Evolutionary conservation across 1,284 basidiomycete genomes (phyloP).

Genomic region (Malassezia brasiliensis): DNA sequence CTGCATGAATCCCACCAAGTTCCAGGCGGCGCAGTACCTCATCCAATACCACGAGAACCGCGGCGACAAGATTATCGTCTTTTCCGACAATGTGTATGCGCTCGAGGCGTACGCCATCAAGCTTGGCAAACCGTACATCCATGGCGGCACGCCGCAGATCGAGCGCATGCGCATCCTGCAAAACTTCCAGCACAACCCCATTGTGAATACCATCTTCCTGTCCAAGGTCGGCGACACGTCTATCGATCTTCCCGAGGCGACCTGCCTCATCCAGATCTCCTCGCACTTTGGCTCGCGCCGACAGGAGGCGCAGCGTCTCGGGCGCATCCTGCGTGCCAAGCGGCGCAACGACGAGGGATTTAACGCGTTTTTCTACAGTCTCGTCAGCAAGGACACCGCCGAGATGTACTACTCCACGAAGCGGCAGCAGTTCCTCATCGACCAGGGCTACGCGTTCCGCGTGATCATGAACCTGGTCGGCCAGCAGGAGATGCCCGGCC

Average conservation of each 20-base stretch:
- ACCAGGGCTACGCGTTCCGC: slow-evolving; percentile 97
- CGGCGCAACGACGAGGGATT: slow-evolving; percentile 97
- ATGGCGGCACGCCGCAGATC: slow-evolving; percentile 88
- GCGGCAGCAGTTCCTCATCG: slow-evolving; percentile 95
- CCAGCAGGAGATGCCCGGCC: slow-evolving; percentile 69
- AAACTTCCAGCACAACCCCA: slow-evolving; percentile 87
- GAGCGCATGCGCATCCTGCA: slow-evolving; percentile 92
- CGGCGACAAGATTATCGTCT: slow-evolving; percentile 98
- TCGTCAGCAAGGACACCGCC: slow-evolving; percentile 96
- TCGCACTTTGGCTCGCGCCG: slow-evolving; percentile 96
- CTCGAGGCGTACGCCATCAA: slow-evolving; percentile 95
- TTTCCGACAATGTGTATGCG: slow-evolving; percentile 96
- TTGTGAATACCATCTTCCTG: slow-evolving; percentile 93
- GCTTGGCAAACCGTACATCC: slow-evolving; percentile 86
- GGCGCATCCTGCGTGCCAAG: slow-evolving; percentile 88
- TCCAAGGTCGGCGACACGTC: slow-evolving; percentile 99
- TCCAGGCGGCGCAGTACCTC: slow-evolving; percentile 96
- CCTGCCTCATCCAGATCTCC: slow-evolving; percentile 98
- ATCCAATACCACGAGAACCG: slow-evolving; percentile 96
- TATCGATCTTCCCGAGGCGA: slow-evolving; percentile 96
- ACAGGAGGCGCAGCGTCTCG: slow-evolving; percentile 92
- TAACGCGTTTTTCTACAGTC: slow-evolving; percentile 98
- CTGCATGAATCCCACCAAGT: slow-evolving; percentile 99
- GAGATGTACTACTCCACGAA: slow-evolving; percentile 99
- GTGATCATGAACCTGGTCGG: slow-evolving; percentile 97